Evolutionary conservation across 306 rosid genomes (phyloP), one percentile per base, ranked within the genome.

Genomic region (Cucumis melo): DNA sequence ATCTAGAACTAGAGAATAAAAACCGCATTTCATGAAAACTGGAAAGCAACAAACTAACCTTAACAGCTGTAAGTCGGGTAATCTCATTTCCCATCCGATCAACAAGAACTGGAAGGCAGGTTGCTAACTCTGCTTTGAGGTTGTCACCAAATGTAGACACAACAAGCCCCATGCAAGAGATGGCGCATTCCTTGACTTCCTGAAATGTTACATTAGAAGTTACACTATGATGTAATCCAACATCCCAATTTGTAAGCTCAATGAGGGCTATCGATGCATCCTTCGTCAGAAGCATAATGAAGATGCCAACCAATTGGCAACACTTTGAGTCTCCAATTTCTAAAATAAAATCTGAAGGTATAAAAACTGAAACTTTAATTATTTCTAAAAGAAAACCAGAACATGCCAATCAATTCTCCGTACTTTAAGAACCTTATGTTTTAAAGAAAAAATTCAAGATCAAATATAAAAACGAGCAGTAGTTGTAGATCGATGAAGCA

Each of bases 61-160:
- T 95, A 77, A 95, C 99, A 62, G 99, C 98, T 57, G 99, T 95
- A 78, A 95, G 97, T 21, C 99, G 88, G 77, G 99, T 95, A 79
- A 95, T 92, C 88, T 95, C 99, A 81, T 95, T 95, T 66, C 99
- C 99, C 99, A 95, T 95, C 79, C 99, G 87, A 88, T 95, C 98
- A 80, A 95, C 98, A 82, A 95, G 97, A 36, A 95, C 97, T 74
- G 99, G 99, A 85, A 95, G 98, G 84, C 99, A 92, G 38, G 90
- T 81, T 76, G 97, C 85, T 84, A 95, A 82, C 79, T 90, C 98
- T 12, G 81, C 81, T 73, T 76, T 85, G 80, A 95, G 92, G 80
- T 89, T 88, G 82, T 95, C 99, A 2, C 99, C 99, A 86, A 95
- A 95, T 59, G 98, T 95, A 41, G 99, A 91, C 84, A 95, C 96